Evolutionary conservation across 2,329 filamentous ascomycete genomes (phyloP).

Genomic region (Venturia asperata): DNA sequence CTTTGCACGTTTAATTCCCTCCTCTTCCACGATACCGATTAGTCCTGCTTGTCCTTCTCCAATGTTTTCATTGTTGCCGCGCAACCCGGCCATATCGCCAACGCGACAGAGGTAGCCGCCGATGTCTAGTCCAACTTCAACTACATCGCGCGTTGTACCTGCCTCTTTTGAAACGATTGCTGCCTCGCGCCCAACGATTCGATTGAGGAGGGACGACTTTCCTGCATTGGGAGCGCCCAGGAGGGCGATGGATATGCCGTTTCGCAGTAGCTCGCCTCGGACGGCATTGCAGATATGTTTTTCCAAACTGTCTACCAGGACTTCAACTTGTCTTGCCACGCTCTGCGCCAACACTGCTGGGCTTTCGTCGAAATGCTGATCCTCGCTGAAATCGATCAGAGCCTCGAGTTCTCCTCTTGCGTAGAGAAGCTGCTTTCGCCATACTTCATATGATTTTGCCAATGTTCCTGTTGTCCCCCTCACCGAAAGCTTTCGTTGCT

Average conservation of each 20-base stretch:
- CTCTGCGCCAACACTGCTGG: conserved; percentile 63
- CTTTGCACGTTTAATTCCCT: conserved; percentile 83
- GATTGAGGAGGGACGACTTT: conserved; percentile 89
- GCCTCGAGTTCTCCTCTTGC: conserved; percentile 90
- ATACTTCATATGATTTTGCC: conserved; percentile 69
- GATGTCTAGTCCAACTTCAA: conserved; percentile 85
- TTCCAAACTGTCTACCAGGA: conserved; percentile 56
- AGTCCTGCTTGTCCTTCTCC: conserved; percentile 22
- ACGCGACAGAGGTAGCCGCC: conserved; percentile 88
- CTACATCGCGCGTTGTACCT: conserved; percentile 87
- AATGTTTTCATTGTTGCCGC: conserved; percentile 39
- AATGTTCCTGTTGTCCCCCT: conserved; percentile 65
- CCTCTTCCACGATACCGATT: conserved; percentile 72
- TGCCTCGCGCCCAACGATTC: conserved; percentile 82
- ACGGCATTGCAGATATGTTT: conserved; percentile 70
- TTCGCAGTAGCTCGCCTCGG: conserved; percentile 73
- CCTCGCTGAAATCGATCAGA: conserved; percentile 93
- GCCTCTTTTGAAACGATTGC: conserved; percentile 92
- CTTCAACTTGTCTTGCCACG: conserved; percentile 57
- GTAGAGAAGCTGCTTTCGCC: conserved; percentile 69
- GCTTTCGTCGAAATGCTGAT: conserved; percentile 93
- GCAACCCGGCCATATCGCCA: conserved; percentile 87
- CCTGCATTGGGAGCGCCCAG: conserved; percentile 89
- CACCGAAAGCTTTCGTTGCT: conserved; percentile 81
- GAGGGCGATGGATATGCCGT: conserved; percentile 78